These are phyloP conservation scores for Sporothrix brunneoviolacea DNA, from an alignment of 2,329 filamentous ascomycete species.

Conservation along the genomic window DNA sequence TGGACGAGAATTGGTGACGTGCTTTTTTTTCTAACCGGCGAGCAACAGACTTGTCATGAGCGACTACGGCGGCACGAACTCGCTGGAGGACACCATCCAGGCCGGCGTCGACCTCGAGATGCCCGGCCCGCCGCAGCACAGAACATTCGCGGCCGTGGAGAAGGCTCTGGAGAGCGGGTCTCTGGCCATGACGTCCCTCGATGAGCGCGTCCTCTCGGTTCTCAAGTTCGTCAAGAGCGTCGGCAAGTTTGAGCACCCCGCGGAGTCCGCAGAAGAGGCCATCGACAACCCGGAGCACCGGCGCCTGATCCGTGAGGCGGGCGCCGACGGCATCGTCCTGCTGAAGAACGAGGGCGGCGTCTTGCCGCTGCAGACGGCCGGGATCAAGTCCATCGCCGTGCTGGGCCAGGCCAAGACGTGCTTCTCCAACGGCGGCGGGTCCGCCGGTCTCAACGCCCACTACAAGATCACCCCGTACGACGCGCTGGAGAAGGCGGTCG, in stretches of 20 bases:
- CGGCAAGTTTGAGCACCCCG: neutral
- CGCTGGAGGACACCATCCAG: neutral
- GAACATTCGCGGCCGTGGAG: neutral
- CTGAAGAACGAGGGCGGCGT: slow-evolving; percentile 1
- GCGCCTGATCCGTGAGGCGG: slow-evolving; percentile 8
- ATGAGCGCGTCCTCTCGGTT: neutral
- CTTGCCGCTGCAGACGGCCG: neutral
- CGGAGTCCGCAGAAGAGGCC: neutral
- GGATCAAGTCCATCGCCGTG: neutral
- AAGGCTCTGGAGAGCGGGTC: neutral
- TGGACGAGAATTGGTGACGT: no score
- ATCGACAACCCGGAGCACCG: slow-evolving; percentile 1
- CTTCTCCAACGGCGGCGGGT: neutral
- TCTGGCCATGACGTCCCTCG: neutral
- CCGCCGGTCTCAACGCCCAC: slow-evolving; percentile 3
- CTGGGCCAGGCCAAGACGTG: slow-evolving; percentile 5
- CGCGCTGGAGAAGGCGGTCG: neutral
- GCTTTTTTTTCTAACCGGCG: no score
- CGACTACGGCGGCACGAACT: slow-evolving; percentile 1
- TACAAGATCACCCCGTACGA: slow-evolving; percentile 7
- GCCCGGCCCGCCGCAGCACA: neutral
- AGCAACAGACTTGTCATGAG: neutral
- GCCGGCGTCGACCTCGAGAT: slow-evolving; percentile 5
- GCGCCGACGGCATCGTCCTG: neutral
- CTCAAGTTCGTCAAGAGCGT: neutral